Conservation (phyloP, 306 rosid species). For the Aeschynomene evenia region DNA sequence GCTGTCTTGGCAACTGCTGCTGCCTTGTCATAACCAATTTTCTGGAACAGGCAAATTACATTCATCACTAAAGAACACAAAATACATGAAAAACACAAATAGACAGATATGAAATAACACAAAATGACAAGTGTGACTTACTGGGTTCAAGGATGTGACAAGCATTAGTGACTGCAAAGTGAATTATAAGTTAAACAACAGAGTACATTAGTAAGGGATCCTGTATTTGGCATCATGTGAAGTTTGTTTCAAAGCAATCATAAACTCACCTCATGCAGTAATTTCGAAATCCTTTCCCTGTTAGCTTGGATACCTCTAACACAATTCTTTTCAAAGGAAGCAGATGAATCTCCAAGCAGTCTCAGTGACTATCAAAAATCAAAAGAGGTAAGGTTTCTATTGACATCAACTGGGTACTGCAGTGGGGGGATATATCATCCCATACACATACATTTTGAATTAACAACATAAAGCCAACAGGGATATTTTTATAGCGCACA, state of each 20-base stretch:
- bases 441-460: slow-evolving; percentile 14
- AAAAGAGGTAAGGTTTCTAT: not conserved
- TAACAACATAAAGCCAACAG: slow-evolving; percentile 14
- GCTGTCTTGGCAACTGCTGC: slow-evolving; percentile 98
- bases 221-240: slow-evolving; percentile 6
- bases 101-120: too few relatives aligned
- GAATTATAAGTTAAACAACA: slow-evolving; percentile 34
- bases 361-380: slow-evolving; percentile 68
- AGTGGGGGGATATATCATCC: slow-evolving; percentile 3
- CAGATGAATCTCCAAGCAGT: slow-evolving; percentile 92
- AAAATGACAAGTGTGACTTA: too few relatives aligned
- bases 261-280: slow-evolving; percentile 82
- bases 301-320: slow-evolving; percentile 95
- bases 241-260: slow-evolving; percentile 11
- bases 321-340: slow-evolving; percentile 95
- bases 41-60: slow-evolving; percentile 50
- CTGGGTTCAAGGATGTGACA: slow-evolving; percentile 92
- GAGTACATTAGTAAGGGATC: slow-evolving; percentile 37
- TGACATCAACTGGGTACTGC: slow-evolving; percentile 1
- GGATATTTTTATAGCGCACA: not conserved
- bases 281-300: slow-evolving; percentile 85
- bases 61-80: slow-evolving; percentile 15
- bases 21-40: slow-evolving; percentile 98
- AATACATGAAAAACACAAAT: slow-evolving; percentile 14
- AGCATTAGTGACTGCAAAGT: slow-evolving; percentile 89